Evolutionary conservation across 1,139 yeast genomes (phyloP), one percentile per base, ranked within the genome.

Genomic region (Yamadazyma conglobata): DNA sequence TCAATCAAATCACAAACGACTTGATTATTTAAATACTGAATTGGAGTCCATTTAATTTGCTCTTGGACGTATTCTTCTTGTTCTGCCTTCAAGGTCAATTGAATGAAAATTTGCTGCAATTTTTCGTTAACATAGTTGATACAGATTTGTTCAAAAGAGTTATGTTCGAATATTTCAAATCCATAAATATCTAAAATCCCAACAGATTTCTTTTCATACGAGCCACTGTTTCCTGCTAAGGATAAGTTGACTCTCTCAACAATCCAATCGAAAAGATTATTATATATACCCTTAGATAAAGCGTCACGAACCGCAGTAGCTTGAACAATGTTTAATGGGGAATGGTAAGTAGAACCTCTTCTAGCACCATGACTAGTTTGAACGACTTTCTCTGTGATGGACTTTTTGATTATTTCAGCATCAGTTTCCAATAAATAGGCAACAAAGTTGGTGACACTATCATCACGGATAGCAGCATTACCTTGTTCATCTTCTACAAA

Each of bases 171-270:
- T 52, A 93, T 91, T 58, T 93, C 99, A 63, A 93, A 93, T 6
- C 99, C 99, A 54, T 93, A 93, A 45, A 93, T 93, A 75, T 93
- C 99, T 51, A 93, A 71, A 50, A 93, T 93, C 43, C 99, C 99
- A 50, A 93, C 81, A 0, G 62, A 57, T 56, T 83, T 86, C 24
- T 75, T 74, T 27, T 66, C 63, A 12, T 37, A 14, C 27, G 69
- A 59, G 7, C 73, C 61, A 25, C 69, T 67, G 5, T 44, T 12
- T 3, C 67, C 70, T 28, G 52, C 48, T 27, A 69, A 54, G 0
- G 96, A 85, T 30, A 68, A 60, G 55, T 93, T 93, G 28, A 93
- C 95, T 53, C 98, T 77, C 34, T 73, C 87, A n/a, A 93, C 97
- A 48, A 93, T 88, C 97, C 98, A 89, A 38, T 93, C 97, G 50